Base-by-base conservation (phyloP, 2,329 filamentous ascomycete species). In the Verticillium albo-atrum region DNA sequence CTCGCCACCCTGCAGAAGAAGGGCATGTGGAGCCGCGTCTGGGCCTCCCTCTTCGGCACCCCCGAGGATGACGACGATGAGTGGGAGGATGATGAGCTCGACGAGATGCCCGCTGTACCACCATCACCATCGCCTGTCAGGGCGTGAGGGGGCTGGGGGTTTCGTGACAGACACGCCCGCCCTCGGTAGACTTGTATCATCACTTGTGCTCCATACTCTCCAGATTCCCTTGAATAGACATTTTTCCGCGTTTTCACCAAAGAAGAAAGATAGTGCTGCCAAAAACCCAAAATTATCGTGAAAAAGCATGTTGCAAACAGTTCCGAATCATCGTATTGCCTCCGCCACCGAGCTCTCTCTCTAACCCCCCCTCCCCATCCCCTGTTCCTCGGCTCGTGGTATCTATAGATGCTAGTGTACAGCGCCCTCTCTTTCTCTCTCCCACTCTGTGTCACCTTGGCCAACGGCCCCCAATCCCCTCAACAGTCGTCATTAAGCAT, bases 1-100 rank as follows among this genome's bases (percentile, higher is more conserved):
- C 79, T 97, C 62, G 94, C 92, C 3, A 88, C 98, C 74, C 84
- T 90, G 58, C 91, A 96, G 75, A 99, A 99, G 83, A 96, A 92
- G 77, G 94, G 93, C 0, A 82, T 97, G 75, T 95, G 91, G 92
- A 83, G 87, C 64, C 83, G 92, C 17, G 85, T 94, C n/a, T 94
- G 89, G 87, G 83, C 80, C 59, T 84, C 85, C 59, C 75, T 90
- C 0, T 79, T 85, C 58, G 89, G 89, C 0, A 75, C 79, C 58
- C 78, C 79, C 0, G 80, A 82, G 2, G 80, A 84, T 23, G 84
- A 85, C 1, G 74, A 79, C 70, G 74, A 81, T 64, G 85, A 88
- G 60, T 82, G 85, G 62, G 84, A 88, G n/a, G 80, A 84, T 35
- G 74, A 77, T 27, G 75, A 75, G 60, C 75, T 76, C 68, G 74